These are phyloP conservation scores for Sarocladium brachiariae DNA, from an alignment of 2,329 filamentous ascomycete species.

Conservation along the genomic window DNA sequence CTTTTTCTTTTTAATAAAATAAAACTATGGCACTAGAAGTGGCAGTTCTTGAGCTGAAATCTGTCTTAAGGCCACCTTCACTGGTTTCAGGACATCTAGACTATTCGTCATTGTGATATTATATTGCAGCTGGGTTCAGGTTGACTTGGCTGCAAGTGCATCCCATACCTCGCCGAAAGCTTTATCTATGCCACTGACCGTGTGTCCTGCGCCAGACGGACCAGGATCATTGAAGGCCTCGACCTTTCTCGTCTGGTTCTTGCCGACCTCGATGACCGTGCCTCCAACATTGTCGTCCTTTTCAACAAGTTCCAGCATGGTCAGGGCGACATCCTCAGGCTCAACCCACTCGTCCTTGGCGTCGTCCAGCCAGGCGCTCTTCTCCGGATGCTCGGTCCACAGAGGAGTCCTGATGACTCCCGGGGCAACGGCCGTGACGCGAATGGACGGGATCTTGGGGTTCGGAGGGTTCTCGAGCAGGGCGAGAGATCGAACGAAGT, in stretches of 20 bases:
- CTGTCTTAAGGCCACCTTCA: too few relatives aligned
- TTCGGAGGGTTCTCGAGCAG: constrained; percentile 17
- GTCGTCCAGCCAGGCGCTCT: constrained; percentile 23
- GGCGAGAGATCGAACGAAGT: constrained; percentile 26
- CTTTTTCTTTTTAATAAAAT: too few relatives aligned
- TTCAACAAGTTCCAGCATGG: constrained; percentile 27
- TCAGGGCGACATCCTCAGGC: constrained; percentile 27
- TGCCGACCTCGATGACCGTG: constrained; percentile 12
- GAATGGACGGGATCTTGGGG: constrained; percentile 15
- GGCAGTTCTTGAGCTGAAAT: too few relatives aligned
- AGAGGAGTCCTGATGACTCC: constrained; percentile 29
- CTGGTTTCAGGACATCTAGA: too few relatives aligned
- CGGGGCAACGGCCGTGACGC: constrained; percentile 30
- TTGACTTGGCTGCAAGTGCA: not conserved
- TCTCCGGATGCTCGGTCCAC: constrained; percentile 27
- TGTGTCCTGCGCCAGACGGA: constrained; percentile 8
- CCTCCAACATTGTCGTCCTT: constrained; percentile 21
- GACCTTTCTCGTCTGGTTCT: constrained; percentile 10
- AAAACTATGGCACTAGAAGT: too few relatives aligned
- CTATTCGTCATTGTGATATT: too few relatives aligned
- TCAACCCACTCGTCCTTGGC: constrained; percentile 25
- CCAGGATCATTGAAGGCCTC: constrained; percentile 12
- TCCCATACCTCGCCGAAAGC: constrained; percentile 16
- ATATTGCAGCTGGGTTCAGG: not conserved
- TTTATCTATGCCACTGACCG: not conserved